Conservation (phyloP, 108 stramenopile species). For the Pseudonitzschia multiseries region DNA sequence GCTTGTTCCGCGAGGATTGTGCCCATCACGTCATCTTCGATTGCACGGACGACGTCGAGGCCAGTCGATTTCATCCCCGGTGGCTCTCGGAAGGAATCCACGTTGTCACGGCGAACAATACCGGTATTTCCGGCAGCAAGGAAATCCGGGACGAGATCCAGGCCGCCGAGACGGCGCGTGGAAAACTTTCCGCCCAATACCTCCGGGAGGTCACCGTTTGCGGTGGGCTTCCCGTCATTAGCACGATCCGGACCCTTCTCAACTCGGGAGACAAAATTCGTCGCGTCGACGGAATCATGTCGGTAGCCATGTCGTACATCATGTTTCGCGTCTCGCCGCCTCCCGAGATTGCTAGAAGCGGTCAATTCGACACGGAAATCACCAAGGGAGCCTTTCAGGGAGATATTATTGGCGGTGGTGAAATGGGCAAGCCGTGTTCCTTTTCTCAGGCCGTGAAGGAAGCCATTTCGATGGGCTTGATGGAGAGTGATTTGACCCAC, state of each 20-base stretch:
- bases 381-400: conserved; percentile 49
- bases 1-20: conserved; percentile 48
- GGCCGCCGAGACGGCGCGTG: conserved; percentile 40
- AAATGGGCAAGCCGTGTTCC: conserved; percentile 32
- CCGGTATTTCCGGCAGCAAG: conserved; percentile 63
- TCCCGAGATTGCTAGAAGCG: conserved; percentile 33
- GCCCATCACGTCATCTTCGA: conserved; percentile 66
- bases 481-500: conserved; percentile 54
- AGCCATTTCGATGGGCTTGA: conserved; percentile 58
- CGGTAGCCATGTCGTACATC: conserved; percentile 78
- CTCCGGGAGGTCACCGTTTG: conserved; percentile 81
- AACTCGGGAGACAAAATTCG: conserved; percentile 71
- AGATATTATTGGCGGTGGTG: conserved; percentile 28
- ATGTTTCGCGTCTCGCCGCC: conserved; percentile 81
- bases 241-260: conserved; percentile 64
- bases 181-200: conserved; percentile 62
- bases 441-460: conserved; percentile 75
- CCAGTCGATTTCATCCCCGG: conserved; percentile 50
- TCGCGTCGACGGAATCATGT: conserved; percentile 75
- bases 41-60: conserved; percentile 62
- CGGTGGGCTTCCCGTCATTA: conserved; percentile 77
- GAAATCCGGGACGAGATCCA: conserved; percentile 64
- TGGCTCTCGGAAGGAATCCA: conserved; percentile 68
- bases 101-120: conserved; percentile 82
- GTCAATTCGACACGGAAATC: conserved; percentile 49